Evolutionary conservation across 108 stramenopile species (phyloP).

Genomic region (Fragilaria radians): DNA sequence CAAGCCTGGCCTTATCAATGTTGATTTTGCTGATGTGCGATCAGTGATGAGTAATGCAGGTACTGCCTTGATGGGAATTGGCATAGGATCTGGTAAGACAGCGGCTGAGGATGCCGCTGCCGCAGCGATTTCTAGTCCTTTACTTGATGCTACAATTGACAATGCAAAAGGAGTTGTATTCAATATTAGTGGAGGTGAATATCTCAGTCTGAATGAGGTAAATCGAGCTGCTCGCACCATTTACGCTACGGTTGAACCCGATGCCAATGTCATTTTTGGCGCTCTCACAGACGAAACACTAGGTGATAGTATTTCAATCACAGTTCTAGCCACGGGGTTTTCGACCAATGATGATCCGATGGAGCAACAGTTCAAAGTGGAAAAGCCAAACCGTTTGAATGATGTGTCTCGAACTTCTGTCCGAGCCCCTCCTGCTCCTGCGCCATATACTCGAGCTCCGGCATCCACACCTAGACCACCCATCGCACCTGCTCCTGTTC

Average conservation of each 20-base stretch:
- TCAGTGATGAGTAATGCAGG: constrained; percentile 71
- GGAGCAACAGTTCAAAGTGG: constrained; percentile 15
- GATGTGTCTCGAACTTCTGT: background rate
- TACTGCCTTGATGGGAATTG: constrained; percentile 78
- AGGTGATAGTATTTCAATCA: constrained; percentile 39
- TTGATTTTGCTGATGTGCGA: constrained; percentile 82
- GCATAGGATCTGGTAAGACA: constrained; percentile 34
- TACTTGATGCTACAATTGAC: constrained; percentile 54
- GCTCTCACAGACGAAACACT: constrained; percentile 40
- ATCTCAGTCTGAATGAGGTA: constrained; percentile 82
- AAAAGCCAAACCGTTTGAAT: background rate
- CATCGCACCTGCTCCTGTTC: background rate
- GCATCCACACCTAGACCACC: background rate
- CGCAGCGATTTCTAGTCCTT: constrained; percentile 58
- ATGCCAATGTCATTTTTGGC: constrained; percentile 93
- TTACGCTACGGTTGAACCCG: constrained; percentile 82
- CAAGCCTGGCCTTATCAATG: constrained; percentile 68
- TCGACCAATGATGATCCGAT: constrained; percentile 21
- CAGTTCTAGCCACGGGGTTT: constrained; percentile 51
- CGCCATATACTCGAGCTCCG: too few species aligned
- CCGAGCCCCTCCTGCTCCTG: constrained; percentile 1
- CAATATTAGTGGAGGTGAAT: constrained; percentile 75
- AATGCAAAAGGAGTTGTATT: constrained; percentile 25
- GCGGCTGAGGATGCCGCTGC: constrained; percentile 51
- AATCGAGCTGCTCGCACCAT: constrained; percentile 85